These are phyloP conservation scores for Mucuna pruriens DNA, from an alignment of 306 rosid species.

Conservation along the genomic window DNA sequence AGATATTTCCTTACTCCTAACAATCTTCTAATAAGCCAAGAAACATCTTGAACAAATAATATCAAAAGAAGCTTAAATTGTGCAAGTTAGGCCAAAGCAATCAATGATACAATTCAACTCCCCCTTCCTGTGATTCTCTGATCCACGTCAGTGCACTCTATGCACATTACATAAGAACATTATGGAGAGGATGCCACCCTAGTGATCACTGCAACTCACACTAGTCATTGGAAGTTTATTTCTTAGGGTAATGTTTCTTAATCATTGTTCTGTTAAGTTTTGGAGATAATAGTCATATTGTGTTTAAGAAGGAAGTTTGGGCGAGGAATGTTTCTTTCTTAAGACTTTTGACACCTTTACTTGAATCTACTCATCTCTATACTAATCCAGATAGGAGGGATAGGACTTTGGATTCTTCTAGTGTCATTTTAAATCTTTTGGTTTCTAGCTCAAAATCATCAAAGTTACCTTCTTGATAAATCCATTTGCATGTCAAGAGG, in stretches of 20 bases:
- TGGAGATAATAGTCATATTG: background rate
- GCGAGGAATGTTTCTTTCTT: background rate
- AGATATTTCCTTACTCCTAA: too few species aligned
- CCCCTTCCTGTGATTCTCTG: too few species aligned
- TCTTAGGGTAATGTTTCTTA: background rate
- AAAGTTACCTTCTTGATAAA: background rate
- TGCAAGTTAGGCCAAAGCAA: too few species aligned
- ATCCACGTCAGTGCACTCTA: background rate
- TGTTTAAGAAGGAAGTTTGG: slow-evolving; percentile 7
- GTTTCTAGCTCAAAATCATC: background rate
- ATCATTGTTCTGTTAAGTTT: slow-evolving; percentile 1
- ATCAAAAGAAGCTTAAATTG: too few species aligned
- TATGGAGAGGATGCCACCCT: slow-evolving; percentile 10
- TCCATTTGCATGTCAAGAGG: background rate
- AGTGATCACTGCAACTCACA: slow-evolving; percentile 1
- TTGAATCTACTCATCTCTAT: too few species aligned
- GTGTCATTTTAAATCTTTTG: background rate
- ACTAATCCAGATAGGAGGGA: background rate
- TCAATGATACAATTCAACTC: too few species aligned
- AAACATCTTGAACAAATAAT: too few species aligned
- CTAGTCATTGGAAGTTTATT: background rate
- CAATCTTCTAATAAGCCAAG: too few species aligned
- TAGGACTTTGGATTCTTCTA: background rate
- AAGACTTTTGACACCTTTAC: background rate
- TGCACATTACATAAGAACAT: background rate